These are phyloP conservation scores for Acorus calamus DNA, from an alignment of 106 monocot species.

Conservation along the genomic window DNA sequence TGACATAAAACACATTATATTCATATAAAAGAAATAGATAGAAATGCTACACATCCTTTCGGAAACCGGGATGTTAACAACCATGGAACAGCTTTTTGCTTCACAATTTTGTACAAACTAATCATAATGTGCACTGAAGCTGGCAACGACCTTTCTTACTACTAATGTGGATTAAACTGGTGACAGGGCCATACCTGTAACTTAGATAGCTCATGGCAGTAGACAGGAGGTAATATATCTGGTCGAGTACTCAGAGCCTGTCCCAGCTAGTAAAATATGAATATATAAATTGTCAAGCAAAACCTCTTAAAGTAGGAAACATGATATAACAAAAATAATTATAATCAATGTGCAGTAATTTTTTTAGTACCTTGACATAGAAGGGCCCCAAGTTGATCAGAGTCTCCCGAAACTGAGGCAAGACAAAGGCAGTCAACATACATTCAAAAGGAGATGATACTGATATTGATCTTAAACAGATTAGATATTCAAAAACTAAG, in stretches of 20 bases:
- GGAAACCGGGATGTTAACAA: no score
- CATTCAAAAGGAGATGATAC: no score
- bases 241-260: constrained; percentile 87
- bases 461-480: no score
- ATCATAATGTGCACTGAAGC: no score
- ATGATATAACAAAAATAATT: not conserved
- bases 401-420: constrained; percentile 83
- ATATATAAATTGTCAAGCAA: not conserved
- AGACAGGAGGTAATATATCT: constrained; percentile 78
- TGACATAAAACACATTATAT: no score
- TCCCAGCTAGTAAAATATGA: constrained; percentile 49
- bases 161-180: not conserved
- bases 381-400: constrained; percentile 84
- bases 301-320: no score
- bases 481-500: no score
- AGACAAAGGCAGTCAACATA: not conserved
- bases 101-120: no score
- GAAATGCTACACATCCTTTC: no score
- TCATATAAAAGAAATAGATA: no score
- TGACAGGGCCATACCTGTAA: constrained; percentile 47
- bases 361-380: constrained; percentile 68
- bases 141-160: not conserved
- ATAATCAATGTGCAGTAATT: not conserved
- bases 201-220: constrained; percentile 90
- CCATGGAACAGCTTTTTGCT: no score